phyloP scores from a whole-genome alignment of 208 protist genomes.

The Leishmania gerbilli region DNA sequence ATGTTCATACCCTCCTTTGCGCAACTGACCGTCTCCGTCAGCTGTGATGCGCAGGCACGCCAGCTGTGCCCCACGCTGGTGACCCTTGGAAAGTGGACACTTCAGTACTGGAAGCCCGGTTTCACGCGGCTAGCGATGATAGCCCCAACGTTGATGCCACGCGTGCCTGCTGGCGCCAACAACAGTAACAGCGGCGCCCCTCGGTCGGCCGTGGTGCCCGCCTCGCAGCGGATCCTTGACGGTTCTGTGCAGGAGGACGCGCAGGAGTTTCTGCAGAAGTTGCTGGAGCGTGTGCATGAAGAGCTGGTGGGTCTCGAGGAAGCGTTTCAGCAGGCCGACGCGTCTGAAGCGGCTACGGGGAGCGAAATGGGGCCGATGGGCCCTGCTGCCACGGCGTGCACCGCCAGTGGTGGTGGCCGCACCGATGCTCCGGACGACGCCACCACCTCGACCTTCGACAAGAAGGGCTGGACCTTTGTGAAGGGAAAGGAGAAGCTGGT shows the following conservation, averaged over 20 bases:
- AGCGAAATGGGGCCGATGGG: not conserved
- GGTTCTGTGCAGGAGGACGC: constrained; percentile 83
- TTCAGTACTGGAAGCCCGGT: constrained; percentile 72
- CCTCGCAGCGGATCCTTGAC: constrained; percentile 30
- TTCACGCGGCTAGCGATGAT: constrained; percentile 26
- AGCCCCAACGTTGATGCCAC: constrained; percentile 15
- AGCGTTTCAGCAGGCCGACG: not conserved
- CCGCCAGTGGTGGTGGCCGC: not conserved
- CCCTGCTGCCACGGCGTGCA: not conserved
- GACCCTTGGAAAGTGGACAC: constrained; percentile 60
- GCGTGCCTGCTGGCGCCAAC: not conserved
- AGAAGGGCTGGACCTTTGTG: constrained; percentile 74
- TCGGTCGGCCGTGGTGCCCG: not conserved
- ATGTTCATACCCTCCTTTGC: constrained; percentile 71
- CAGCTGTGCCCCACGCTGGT: constrained; percentile 48
- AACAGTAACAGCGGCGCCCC: not conserved
- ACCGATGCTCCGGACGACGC: not conserved
- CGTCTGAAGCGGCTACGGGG: not conserved
- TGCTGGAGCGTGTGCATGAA: constrained; percentile 65
- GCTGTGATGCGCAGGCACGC: constrained; percentile 25
- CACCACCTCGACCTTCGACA: not conserved
- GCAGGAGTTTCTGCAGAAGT: constrained; percentile 76
- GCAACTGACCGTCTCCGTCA: constrained; percentile 58
- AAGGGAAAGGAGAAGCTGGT: constrained; percentile 56
- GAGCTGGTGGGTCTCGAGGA: constrained; percentile 55